These are phyloP conservation scores for Pelomyxa schiedti DNA, from an alignment of 78 protist species.

Conservation along the genomic window DNA sequence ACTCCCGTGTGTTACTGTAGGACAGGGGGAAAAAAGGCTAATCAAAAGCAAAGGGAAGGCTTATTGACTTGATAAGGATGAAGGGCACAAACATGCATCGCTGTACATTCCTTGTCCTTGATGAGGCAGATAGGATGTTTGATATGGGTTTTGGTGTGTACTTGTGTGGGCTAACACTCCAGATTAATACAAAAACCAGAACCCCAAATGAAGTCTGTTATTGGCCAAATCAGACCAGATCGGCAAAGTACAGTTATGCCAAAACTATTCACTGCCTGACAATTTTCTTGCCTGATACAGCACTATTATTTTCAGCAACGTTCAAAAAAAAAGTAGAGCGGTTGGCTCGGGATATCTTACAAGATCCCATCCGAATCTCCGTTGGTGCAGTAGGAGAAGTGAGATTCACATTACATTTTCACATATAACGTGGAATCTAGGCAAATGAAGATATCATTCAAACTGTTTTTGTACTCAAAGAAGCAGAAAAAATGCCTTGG, in stretches of 20 bases:
- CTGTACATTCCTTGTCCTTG: slow-evolving; percentile 66
- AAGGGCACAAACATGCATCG: slow-evolving; percentile 73
- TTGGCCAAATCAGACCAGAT: slow-evolving; percentile 58
- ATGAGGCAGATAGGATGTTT: slow-evolving; percentile 85
- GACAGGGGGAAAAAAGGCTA: not conserved
- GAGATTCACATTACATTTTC: not conserved
- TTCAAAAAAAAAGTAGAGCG: slow-evolving; percentile 52
- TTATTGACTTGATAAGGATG: slow-evolving; percentile 82
- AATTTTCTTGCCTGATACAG: not conserved
- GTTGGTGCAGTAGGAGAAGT: slow-evolving; percentile 54
- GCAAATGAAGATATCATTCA: slow-evolving; percentile 63
- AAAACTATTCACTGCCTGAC: not conserved
- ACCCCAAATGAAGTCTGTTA: slow-evolving; percentile 53
- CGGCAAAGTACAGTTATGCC: slow-evolving; percentile 26
- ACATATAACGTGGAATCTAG: not conserved
- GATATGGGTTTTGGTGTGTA: slow-evolving; percentile 72
- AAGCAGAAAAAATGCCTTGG: slow-evolving; percentile 54
- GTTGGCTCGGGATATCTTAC: slow-evolving; percentile 43
- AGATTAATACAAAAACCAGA: not conserved
- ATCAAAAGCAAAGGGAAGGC: slow-evolving; percentile 49
- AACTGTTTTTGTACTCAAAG: slow-evolving; percentile 21
- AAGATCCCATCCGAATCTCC: slow-evolving; percentile 38
- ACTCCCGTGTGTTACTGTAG: slow-evolving; percentile 24
- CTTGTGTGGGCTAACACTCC: not conserved
- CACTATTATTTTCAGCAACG: slow-evolving; percentile 79